These are phyloP conservation scores for Zygosaccharomyces bisporus DNA, from an alignment of 805 yeast genomes.

Conservation along the genomic window DNA sequence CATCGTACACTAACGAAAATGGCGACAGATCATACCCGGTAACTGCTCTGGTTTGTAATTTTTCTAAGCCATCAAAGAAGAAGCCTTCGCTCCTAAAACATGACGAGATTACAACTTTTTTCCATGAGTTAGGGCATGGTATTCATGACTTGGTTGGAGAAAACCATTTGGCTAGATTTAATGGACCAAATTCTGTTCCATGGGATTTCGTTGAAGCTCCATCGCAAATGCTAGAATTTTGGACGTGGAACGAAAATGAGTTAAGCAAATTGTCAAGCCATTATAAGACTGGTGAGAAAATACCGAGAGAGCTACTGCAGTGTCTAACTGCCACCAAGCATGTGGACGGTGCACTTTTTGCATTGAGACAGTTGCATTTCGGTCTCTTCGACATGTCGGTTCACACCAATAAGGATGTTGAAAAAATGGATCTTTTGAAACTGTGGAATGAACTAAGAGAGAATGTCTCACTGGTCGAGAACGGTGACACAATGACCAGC, in stretches of 20 bases:
- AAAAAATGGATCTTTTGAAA: conserved; percentile 44
- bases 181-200: conserved; percentile 68
- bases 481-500: conserved; percentile 52
- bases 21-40: conserved; percentile 59
- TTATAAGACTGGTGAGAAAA: conserved; percentile 54
- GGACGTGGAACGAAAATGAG: conserved; percentile 75
- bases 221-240: conserved; percentile 82
- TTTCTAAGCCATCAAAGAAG: conserved; percentile 62
- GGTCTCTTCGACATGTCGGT: conserved; percentile 73
- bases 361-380: conserved; percentile 73
- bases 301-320: conserved; percentile 54
- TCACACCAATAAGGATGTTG: conserved; percentile 52
- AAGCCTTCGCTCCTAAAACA: conserved; percentile 77
- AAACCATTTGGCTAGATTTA: conserved; percentile 62
- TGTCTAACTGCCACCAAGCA: conserved; percentile 62
- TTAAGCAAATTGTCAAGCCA: conserved; percentile 61
- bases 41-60: conserved; percentile 79
- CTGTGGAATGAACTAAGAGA: conserved; percentile 67
- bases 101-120: conserved; percentile 73
- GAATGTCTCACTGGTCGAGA: conserved; percentile 55
- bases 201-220: conserved; percentile 92
- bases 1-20: conserved; percentile 51
- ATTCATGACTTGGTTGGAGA: conserved; percentile 72
- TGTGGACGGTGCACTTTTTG: conserved; percentile 69
- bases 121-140: conserved; percentile 90